Evolutionary conservation across 176 grass and related monocot species (phyloP).

Genomic region (Neostapfia colusana): DNA sequence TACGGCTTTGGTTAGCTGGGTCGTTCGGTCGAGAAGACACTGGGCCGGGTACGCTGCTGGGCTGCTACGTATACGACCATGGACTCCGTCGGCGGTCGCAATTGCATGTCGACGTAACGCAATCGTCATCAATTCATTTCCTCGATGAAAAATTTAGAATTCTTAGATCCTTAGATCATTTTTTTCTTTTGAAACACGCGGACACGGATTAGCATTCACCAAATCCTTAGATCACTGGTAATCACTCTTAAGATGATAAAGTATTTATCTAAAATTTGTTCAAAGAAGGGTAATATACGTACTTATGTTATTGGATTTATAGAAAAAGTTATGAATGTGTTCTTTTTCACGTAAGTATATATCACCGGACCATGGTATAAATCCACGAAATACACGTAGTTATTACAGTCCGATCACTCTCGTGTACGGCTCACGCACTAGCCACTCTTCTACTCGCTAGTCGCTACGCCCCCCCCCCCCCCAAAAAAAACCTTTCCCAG

Average conservation of each 20-base stretch:
- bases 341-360: conserved; percentile 1
- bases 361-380: conserved; percentile 5
- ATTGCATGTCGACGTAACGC: neutral
- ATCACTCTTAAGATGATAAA: too few relatives aligned
- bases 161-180: too few relatives aligned
- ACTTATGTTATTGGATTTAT: neutral
- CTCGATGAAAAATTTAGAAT: too few relatives aligned
- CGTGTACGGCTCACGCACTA: neutral
- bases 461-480: conserved; percentile 32
- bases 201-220: too few relatives aligned
- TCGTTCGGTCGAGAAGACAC: neutral
- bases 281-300: neutral
- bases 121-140: neutral
- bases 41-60: neutral
- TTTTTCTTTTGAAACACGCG: too few relatives aligned
- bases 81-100: neutral
- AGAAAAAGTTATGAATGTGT: too few relatives aligned
- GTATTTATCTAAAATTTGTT: too few relatives aligned
- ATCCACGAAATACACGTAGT: conserved; percentile 14
- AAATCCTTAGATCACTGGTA: too few relatives aligned
- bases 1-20: conserved; percentile 12
- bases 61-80: neutral
- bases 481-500: conserved; percentile 40
- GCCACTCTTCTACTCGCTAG: neutral
- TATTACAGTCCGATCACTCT: neutral